Conservation (phyloP, 2,329 filamentous ascomycete species). For the Zymoseptoria passerinii region DNA sequence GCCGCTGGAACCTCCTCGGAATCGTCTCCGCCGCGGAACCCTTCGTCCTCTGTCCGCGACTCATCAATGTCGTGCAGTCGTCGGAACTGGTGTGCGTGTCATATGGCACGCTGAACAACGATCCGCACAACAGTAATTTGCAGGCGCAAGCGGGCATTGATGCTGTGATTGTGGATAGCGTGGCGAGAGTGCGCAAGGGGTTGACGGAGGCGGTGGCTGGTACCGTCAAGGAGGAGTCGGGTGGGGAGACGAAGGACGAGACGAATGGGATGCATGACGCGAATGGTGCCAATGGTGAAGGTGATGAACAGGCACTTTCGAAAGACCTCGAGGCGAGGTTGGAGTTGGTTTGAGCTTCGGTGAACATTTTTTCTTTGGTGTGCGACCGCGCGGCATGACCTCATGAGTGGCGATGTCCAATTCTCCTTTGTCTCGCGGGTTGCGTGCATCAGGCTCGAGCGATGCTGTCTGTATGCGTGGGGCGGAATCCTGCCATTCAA, state of each 20-base stretch:
- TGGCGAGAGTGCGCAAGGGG: conserved; percentile 85
- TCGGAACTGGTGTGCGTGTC: conserved; percentile 88
- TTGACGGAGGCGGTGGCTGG: conserved; percentile 48
- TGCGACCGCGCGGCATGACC: no score
- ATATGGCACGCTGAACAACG: conserved; percentile 87
- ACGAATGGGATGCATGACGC: background rate
- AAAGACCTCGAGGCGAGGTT: conserved; percentile 43
- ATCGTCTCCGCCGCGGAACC: conserved; percentile 85
- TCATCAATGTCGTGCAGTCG: conserved; percentile 91
- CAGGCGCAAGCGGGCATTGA: conserved; percentile 96
- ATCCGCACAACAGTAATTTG: conserved; percentile 72
- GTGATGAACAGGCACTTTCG: background rate
- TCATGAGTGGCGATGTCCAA: no score
- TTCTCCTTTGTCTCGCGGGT: no score
- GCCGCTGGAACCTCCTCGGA: conserved; percentile 86
- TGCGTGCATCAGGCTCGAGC: no score
- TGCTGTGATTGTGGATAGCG: conserved; percentile 93
- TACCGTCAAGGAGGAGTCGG: conserved; percentile 2
- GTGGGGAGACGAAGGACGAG: background rate
- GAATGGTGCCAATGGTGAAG: background rate
- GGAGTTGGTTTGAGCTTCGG: conserved; percentile 65
- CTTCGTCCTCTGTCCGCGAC: conserved; percentile 75
- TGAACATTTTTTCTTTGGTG: conserved; percentile 43
- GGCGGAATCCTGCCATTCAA: no score
- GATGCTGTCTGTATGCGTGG: no score